Evolutionary conservation across 2,329 filamentous ascomycete genomes (phyloP), one percentile per base, ranked within the genome.

Genomic region (Fusarium sp.): DNA sequence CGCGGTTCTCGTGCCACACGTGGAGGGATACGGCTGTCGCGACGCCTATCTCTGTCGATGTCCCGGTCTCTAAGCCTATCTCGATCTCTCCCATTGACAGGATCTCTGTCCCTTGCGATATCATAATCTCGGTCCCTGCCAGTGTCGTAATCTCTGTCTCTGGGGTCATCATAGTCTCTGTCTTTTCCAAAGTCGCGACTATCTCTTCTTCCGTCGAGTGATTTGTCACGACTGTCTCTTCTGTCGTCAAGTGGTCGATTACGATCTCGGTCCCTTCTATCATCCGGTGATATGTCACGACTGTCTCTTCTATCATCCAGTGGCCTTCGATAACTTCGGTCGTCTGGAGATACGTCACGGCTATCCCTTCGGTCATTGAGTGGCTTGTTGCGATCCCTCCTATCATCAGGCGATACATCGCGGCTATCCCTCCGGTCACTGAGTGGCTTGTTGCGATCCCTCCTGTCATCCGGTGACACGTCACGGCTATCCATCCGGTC

Each of bases 21-120:
- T 20, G 63, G 62, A 21, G 63, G 62, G 5, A 66, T 37, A 30
- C 66, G 56, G 43, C 68, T 72, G 5, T 78, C 75, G 32, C 76
- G 71, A 25, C 75, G 69, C 56, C 66, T 67, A 51, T 74, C 65
- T 59, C 71, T 69, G 40, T 74, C 69, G 34, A 72, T 59, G 41
- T 69, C 66, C 16, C 63, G 49, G 28, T 70, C 68, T 21, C 58
- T 69, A 42, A 48, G 42, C 23, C 53, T 59, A 9, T 63, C 63
- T 40, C 50, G 46, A 25, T 56, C 57, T 37, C 32, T 66, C 9
- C 59, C 66, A 27, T 60, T 57, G 34, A 37, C 43, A 4, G 43
- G 49, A 40, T 71, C 68, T 11, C 56, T 58, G 13, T 69, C 67
- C 20, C 65, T 53, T 28, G 18, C 41, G 4, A 20, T 28, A 12